A percentile compares a stretch with the other conserved stretches of the same genome.
phyloP scores from a whole-genome alignment of 148 eudicot species.

The Camellia japonica region DNA sequence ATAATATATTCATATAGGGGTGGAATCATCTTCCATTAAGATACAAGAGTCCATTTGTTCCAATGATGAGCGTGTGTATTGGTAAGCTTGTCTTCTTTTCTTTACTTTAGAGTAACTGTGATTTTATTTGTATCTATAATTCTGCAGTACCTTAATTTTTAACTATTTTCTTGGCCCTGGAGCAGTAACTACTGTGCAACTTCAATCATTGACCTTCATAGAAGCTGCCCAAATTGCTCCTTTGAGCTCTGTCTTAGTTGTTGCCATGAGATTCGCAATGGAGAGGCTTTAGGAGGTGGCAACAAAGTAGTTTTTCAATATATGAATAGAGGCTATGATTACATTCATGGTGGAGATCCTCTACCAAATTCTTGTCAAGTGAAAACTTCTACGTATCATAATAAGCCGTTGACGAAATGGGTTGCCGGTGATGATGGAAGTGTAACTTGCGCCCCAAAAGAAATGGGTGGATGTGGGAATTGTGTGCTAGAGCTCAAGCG shows the following conservation, averaged over 20 bases:
- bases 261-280: conserved; percentile 65
- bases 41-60: conserved; percentile 39
- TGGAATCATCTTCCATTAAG: conserved; percentile 27
- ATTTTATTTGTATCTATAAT: not conserved
- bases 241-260: conserved; percentile 86
- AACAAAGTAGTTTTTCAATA: conserved; percentile 33
- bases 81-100: conserved; percentile 36
- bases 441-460: conserved; percentile 61
- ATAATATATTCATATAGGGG: conserved; percentile 23
- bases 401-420: conserved; percentile 36
- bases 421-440: conserved; percentile 38
- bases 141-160: conserved; percentile 1
- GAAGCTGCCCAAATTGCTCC: conserved; percentile 77
- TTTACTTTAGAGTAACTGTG: not conserved
- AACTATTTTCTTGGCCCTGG: not conserved
- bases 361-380: conserved; percentile 22
- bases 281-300: conserved; percentile 39
- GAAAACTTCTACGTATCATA: conserved; percentile 14
- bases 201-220: conserved; percentile 74
- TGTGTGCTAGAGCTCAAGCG: conserved; percentile 58
- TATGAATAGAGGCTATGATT: conserved; percentile 53
- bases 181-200: conserved; percentile 83
- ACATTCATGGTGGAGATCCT: conserved; percentile 76
- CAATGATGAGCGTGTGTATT: conserved; percentile 73
- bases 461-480: conserved; percentile 80